phyloP scores from a whole-genome alignment of 257 asterid genomes.

The Lycium barbarum region DNA sequence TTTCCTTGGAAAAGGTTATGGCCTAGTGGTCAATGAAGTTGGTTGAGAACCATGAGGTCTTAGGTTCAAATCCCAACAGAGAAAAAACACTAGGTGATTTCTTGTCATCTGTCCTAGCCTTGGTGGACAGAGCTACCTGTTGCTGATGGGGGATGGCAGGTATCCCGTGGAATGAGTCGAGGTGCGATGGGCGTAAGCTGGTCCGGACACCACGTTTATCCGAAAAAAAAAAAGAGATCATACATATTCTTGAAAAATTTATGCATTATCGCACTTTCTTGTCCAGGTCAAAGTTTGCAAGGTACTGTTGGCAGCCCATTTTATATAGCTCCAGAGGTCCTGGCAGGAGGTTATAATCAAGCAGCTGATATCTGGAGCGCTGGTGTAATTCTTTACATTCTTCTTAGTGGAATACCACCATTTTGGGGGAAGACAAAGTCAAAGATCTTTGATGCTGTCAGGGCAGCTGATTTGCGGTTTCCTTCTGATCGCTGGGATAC shows the following conservation, averaged over 20 bases:
- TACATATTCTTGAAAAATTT: not conserved
- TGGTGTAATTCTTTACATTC: slow-evolving; percentile 83
- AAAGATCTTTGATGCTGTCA: slow-evolving; percentile 73
- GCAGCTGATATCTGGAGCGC: slow-evolving; percentile 93
- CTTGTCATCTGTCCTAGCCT: too few relatives aligned
- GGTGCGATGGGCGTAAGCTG: too few relatives aligned
- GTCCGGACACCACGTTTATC: too few relatives aligned
- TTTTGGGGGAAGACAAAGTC: slow-evolving; percentile 86
- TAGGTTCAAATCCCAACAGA: too few relatives aligned
- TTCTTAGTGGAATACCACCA: slow-evolving; percentile 82
- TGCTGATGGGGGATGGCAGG: too few relatives aligned
- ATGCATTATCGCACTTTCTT: slow-evolving; percentile 24
- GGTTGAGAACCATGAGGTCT: too few relatives aligned
- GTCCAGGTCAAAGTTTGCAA: slow-evolving; percentile 66
- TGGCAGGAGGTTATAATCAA: slow-evolving; percentile 69
- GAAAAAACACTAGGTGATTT: too few relatives aligned
- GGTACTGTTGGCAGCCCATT: slow-evolving; percentile 88
- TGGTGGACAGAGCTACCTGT: too few relatives aligned
- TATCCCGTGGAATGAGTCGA: too few relatives aligned
- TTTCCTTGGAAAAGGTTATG: too few relatives aligned
- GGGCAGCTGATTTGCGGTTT: slow-evolving; percentile 69
- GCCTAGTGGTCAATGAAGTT: too few relatives aligned
- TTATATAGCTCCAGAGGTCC: slow-evolving; percentile 90
- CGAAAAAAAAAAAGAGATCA: not conserved
- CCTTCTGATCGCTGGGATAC: slow-evolving; percentile 64